Percentiles rank a stretch among this genome's conserved stretches.
phyloP scores from a whole-genome alignment of 169 alveolate genomes.

The Plasmodium sp. region DNA sequence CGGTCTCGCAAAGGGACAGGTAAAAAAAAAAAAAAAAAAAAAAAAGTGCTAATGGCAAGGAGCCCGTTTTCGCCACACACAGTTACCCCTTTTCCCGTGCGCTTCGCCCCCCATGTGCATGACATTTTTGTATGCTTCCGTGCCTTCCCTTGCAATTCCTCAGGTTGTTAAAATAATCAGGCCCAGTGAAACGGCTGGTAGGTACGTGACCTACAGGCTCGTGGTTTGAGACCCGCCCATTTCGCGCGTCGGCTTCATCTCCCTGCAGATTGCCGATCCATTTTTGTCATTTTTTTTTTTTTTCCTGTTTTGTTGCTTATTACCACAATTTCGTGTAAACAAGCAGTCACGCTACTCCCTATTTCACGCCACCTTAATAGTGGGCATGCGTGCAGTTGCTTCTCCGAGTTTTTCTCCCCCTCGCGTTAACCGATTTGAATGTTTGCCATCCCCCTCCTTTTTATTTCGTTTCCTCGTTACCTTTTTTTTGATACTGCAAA shows the following conservation, averaged over 20 bases:
- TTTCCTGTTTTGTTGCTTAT: neutral
- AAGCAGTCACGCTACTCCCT: neutral
- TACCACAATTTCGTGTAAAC: neutral
- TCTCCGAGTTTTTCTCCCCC: neutral
- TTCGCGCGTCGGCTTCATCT: neutral
- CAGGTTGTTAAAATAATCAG: conserved; percentile 97
- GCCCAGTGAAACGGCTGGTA: conserved; percentile 99
- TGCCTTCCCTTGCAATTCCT: neutral
- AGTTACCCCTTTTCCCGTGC: neutral
- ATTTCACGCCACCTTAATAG: neutral
- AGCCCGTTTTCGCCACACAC: neutral
- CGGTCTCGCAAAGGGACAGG: conserved; percentile 96
- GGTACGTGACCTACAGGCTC: conserved; percentile 96
- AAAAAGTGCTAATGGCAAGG: neutral
- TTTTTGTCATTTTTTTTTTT: neutral
- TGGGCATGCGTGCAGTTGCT: neutral
- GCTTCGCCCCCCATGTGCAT: neutral
- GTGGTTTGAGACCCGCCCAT: conserved; percentile 78
- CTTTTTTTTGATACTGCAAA: neutral
- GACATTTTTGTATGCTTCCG: neutral
- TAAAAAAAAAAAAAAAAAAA: conserved; percentile 10
- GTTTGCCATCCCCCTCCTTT: neutral
- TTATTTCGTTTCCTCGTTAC: neutral
- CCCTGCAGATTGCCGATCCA: neutral
- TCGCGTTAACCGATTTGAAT: neutral